Evolutionary conservation across 352 stramenopile species (phyloP), one percentile per base, ranked within the genome.

Genomic region (Aphanomyces cochlioides): DNA sequence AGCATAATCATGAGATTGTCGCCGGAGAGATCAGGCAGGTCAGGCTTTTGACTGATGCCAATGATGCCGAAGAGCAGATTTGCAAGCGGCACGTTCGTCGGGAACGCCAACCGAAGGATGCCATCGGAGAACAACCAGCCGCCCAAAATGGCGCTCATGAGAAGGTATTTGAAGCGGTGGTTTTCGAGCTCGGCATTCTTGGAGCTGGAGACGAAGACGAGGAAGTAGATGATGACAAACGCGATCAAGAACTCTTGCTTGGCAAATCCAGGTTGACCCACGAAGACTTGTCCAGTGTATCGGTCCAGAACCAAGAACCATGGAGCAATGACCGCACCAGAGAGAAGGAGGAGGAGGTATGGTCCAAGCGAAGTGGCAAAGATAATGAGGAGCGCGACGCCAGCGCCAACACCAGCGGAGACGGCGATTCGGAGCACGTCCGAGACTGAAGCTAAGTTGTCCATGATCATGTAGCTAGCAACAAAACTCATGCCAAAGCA

Each of bases 111-210:
- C n/a, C 86, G 82, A 2, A 83, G 89, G 4, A 95, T 75, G 28
- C 79, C 88, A 67, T 95, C 88, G 0, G 82, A 72, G 0, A 87
- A 78, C 73, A 95, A 73, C 88, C 88, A 95, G 45, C 86, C 86
- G 57, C 88, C 88, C 0, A 80, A 81, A 34, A 91, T 71, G 5
- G 80, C 73, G 38, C 84, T 85, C 56, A 95, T 89, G n/a, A 93
- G 5, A 3, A 93, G 79, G 69, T 95, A 95, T 78, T 95, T 95
- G 80, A 95, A 90, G 15, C 88, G 86, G 77, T 95, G 88, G 79
- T 91, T 93, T 75, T 95, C 88, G 28, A 93, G 74, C 56, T 95
- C 88, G 7, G 74, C 76, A 5, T 83, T 89, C 81, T 95, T 95
- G 71, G 84, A 93, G 36, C 67, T 69, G 1, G 84, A 92, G 53